phyloP scores from a whole-genome alignment of 257 asterid species.

The Thymus quinquecostatus region DNA sequence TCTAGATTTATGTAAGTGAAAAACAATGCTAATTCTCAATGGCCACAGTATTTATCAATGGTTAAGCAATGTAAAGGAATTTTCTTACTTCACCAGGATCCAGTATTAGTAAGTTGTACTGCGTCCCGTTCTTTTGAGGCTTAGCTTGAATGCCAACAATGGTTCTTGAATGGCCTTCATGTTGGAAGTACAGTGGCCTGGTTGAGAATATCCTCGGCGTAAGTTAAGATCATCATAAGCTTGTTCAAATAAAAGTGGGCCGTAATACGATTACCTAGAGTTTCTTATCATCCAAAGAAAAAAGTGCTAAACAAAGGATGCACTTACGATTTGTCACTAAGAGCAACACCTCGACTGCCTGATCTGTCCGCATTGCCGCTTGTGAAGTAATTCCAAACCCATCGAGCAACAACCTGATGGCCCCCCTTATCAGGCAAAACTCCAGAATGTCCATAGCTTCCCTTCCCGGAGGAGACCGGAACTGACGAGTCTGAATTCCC shows the following conservation, averaged over 20 bases:
- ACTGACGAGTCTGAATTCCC: constrained; percentile 42
- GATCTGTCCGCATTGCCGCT: constrained; percentile 41
- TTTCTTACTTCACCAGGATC: constrained; percentile 85
- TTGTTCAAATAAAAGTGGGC: constrained; percentile 9
- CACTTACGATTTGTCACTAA: constrained; percentile 79
- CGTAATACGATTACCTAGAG: neutral
- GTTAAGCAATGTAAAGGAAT: constrained; percentile 14
- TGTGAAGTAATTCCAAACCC: constrained; percentile 91
- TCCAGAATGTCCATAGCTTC: constrained; percentile 27
- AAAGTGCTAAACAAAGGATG: constrained; percentile 16
- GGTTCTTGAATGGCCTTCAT: constrained; percentile 94
- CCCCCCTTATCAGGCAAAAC: constrained; percentile 45
- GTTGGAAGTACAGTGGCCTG: constrained; percentile 97
- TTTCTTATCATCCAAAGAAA: neutral
- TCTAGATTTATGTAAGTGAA: constrained; percentile 1
- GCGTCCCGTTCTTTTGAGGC: constrained; percentile 54
- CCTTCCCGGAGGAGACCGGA: constrained; percentile 32
- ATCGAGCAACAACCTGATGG: constrained; percentile 61
- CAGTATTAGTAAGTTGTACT: constrained; percentile 67
- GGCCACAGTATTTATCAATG: neutral
- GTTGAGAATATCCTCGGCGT: constrained; percentile 27
- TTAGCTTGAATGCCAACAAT: constrained; percentile 85
- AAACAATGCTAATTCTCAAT: neutral
- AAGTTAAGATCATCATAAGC: constrained; percentile 27
- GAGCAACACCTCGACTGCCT: constrained; percentile 53